Percentiles rank a stretch among this genome's conserved stretches.
Evolutionary conservation across 768 basidiomycete species (phyloP).

Genomic region (Rickenella mellea): DNA sequence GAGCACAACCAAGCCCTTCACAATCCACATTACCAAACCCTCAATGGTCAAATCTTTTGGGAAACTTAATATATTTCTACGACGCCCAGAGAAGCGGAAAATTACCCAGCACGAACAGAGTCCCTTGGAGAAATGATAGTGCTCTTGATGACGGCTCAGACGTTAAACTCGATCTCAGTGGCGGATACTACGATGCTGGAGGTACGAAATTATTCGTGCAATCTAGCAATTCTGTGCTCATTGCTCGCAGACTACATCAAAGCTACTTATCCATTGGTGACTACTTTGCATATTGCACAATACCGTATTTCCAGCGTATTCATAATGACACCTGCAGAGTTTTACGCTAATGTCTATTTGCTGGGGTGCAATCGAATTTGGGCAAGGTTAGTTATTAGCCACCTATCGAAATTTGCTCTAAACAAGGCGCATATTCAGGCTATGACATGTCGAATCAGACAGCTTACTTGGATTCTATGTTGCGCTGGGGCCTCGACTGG

Average conservation of each 20-base stretch:
- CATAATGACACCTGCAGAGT: slow-evolving; percentile 32
- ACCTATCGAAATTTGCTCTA: slow-evolving; percentile 1
- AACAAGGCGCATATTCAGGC: slow-evolving; percentile 27
- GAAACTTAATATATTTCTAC: slow-evolving; percentile 79
- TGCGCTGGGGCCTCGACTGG: slow-evolving; percentile 91
- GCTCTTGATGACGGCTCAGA: slow-evolving; percentile 69
- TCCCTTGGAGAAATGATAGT: slow-evolving; percentile 83
- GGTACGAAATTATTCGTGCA: slow-evolving; percentile 32
- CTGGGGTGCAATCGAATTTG: slow-evolving; percentile 84
- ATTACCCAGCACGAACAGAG: slow-evolving; percentile 59
- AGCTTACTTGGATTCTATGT: slow-evolving; percentile 81
- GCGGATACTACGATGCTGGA: slow-evolving; percentile 92
- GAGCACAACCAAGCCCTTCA: slow-evolving; percentile 35
- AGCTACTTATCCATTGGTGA: slow-evolving; percentile 73
- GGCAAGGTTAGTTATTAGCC: slow-evolving; percentile 41
- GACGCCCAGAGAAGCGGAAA: slow-evolving; percentile 83
- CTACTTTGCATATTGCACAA: slow-evolving; percentile 10
- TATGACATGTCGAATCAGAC: slow-evolving; percentile 85
- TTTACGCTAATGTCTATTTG: slow-evolving; percentile 79
- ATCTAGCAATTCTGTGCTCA: not conserved
- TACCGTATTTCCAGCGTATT: slow-evolving; percentile 1
- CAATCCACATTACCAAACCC: slow-evolving; percentile 40
- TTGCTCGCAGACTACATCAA: slow-evolving; percentile 69
- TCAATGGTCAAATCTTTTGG: slow-evolving; percentile 78
- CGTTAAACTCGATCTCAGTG: slow-evolving; percentile 63